A percentile compares a stretch with the other conserved stretches of the same genome.
Evolutionary conservation across 2,329 filamentous ascomycete genomes (phyloP).

Genomic region (Madurella fahalii): DNA sequence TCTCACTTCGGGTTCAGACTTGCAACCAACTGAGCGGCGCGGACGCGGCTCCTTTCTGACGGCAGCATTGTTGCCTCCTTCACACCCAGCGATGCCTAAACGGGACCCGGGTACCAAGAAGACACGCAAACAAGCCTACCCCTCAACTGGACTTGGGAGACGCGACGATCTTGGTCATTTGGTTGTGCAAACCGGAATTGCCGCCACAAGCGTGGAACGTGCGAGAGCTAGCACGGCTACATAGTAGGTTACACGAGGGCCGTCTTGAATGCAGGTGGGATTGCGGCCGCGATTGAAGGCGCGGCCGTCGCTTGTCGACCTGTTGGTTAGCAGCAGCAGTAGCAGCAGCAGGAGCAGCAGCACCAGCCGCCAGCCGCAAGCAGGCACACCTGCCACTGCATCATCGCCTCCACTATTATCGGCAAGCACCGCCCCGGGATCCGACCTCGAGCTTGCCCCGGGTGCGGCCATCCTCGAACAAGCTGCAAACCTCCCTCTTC

Average conservation of each 20-base stretch:
- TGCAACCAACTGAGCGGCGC: not conserved
- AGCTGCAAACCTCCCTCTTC: constrained; percentile 28
- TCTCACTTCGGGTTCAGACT: not conserved
- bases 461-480: constrained; percentile 28
- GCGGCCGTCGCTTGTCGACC: constrained; percentile 51
- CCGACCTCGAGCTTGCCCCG: constrained; percentile 27
- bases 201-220: not conserved
- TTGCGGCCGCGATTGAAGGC: constrained; percentile 47
- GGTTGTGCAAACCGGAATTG: too few species aligned
- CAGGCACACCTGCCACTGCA: constrained; percentile 20
- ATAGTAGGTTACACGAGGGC: not conserved
- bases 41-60: not conserved
- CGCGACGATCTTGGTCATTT: too few species aligned
- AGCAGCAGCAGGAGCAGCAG: constrained; percentile 27
- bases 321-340: constrained; percentile 39
- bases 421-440: constrained; percentile 20
- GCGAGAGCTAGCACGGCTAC: not conserved
- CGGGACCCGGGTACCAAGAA: too few species aligned
- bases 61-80: too few species aligned
- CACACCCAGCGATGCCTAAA: too few species aligned
- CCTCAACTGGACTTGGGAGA: too few species aligned
- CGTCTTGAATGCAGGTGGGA: constrained; percentile 50
- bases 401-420: constrained; percentile 26
- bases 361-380: constrained; percentile 17
- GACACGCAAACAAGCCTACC: too few species aligned